Base-by-base conservation (phyloP, 345 rosid genomes). In the Stellera chamaejasme region DNA sequence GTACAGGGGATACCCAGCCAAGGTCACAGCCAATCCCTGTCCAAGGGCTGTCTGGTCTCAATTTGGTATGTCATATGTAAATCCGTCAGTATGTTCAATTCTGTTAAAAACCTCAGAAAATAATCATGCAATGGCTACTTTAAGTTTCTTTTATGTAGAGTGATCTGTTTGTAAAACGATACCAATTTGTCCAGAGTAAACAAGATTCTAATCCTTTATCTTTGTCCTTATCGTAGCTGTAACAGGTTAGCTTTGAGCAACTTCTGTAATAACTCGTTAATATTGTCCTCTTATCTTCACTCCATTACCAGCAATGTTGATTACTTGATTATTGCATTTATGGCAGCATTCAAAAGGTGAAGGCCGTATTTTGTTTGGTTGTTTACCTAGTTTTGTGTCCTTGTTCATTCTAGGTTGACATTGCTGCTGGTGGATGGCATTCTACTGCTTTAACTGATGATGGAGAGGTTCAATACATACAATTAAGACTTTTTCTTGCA, bases 361-460 rank as follows among this genome's bases (percentile, higher is more conserved):
- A 4, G 50, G 42, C 43, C 64, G 14, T 26, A 25, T 60, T 58
- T 10, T 52, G 15, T 56, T 32, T 32, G 2, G 39, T 32, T 32
- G 39, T 5, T 32, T 32, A 8, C 2, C 3, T 32, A 2, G 39
- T 32, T 32, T 3, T 32, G 39, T 32, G 39, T 32, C 39, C 39
- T 8, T 8, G 55, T 53, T 12, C 56, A 25, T 53, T 32, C 43
- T 72, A 94, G 99, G 93, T 90, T 80, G 99, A 90, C 77, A 94
- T 94, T 61, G 99, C 97, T 62, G 97, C 91, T 58, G 97, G 99
- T 61, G 99, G 99, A 71, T 94, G 99, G 99, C 99, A 94, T 73
- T 94, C 99, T 54, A 85, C 95, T 62, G 95, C 88, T 13, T 65
- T 94, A 71, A 90, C 99, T 12, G 68, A 75, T 19, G 80, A 80